Conservation (phyloP, 169 alveolate genomes). For the Plasmodium cynomolgi region DNA sequence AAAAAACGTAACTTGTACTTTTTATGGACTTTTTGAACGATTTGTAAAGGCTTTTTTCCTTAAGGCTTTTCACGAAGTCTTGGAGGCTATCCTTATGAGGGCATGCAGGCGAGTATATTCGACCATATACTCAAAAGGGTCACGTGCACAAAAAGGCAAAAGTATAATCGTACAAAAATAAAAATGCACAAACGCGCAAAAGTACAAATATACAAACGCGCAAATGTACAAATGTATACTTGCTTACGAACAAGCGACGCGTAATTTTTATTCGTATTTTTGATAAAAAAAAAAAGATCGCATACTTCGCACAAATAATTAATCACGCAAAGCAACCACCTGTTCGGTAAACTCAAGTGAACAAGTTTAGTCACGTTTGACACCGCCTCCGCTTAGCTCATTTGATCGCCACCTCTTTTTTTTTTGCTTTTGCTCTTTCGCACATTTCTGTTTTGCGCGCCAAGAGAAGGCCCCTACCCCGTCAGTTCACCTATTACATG, state of each 20-base stretch:
- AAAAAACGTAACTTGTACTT: slow-evolving; percentile 5
- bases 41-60: slow-evolving; percentile 17
- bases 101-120: background rate
- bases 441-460: background rate
- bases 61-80: slow-evolving; percentile 5
- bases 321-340: background rate
- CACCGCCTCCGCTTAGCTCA: background rate
- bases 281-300: background rate
- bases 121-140: background rate
- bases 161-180: background rate
- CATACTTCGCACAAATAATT: background rate
- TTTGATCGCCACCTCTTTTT: background rate
- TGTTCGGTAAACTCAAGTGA: background rate
- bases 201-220: background rate
- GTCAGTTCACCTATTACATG: background rate
- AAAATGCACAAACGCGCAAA: background rate
- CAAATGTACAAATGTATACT: background rate
- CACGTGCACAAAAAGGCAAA: background rate
- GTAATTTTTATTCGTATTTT: background rate
- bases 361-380: background rate
- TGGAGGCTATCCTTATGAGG: background rate
- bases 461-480: background rate
- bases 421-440: background rate
- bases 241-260: background rate
- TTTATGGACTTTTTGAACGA: slow-evolving; percentile 15